Percentiles rank a stretch among this genome's conserved stretches.
Evolutionary conservation across 495 filamentous ascomycete genomes (phyloP).

Genomic region (Cercophora scortea): DNA sequence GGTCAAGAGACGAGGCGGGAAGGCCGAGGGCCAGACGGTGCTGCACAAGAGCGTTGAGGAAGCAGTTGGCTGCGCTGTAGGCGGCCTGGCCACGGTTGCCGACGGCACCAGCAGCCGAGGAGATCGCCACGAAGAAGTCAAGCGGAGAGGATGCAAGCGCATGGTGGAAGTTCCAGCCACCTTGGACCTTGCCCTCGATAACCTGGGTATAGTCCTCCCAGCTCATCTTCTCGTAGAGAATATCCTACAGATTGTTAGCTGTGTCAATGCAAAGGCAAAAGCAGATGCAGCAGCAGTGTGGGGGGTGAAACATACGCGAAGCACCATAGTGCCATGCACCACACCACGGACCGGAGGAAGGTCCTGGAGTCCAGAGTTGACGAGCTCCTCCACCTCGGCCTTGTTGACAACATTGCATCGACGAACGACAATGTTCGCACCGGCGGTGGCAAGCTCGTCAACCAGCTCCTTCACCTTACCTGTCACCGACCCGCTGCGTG

Average conservation of each 20-base stretch:
- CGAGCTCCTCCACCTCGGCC: conserved; percentile 28
- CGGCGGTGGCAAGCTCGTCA: conserved; percentile 29
- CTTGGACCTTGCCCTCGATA: conserved; percentile 48
- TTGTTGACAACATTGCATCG: conserved; percentile 36
- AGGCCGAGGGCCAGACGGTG: conserved; percentile 37
- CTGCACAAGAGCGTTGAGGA: conserved; percentile 47
- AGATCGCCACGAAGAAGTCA: conserved; percentile 62
- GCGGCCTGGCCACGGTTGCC: conserved; percentile 56
- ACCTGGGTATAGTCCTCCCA: conserved; percentile 40
- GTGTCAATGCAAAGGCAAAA: neutral
- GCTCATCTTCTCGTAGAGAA: conserved; percentile 48
- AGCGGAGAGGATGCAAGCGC: conserved; percentile 38
- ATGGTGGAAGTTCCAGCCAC: conserved; percentile 51
- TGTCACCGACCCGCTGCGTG: conserved; percentile 40
- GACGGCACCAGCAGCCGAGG: conserved; percentile 51
- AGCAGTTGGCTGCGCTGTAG: conserved; percentile 59
- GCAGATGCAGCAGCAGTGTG: too few relatives aligned
- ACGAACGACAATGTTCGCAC: conserved; percentile 32
- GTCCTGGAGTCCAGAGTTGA: conserved; percentile 22
- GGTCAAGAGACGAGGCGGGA: conserved; percentile 44
- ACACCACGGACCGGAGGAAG: conserved; percentile 39
- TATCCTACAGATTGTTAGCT: conserved; percentile 31
- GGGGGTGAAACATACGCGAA: conserved; percentile 34
- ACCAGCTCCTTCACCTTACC: conserved; percentile 38
- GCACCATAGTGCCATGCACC: conserved; percentile 49